These are phyloP conservation scores for Edaphochlamys debaryana DNA, from an alignment of 139 green algal genomes.

Conservation along the genomic window DNA sequence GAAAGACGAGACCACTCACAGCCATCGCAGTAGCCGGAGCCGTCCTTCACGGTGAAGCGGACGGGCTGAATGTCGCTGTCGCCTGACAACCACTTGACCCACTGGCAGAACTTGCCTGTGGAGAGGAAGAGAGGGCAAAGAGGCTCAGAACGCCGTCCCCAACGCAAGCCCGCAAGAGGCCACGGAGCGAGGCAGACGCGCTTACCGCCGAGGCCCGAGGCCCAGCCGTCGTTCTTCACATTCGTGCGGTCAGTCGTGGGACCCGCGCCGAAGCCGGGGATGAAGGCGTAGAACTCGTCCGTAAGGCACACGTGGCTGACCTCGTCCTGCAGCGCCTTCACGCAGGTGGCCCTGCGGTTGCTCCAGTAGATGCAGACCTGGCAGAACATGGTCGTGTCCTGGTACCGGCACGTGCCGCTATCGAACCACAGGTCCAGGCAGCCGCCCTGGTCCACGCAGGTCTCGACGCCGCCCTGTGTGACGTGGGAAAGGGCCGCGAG, in stretches of 20 bases:
- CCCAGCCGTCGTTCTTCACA: neutral
- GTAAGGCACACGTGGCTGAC: conserved; percentile 3
- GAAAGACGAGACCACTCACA: too few relatives aligned
- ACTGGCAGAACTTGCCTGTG: neutral
- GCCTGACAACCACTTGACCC: neutral
- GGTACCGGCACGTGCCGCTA: neutral
- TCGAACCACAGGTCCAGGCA: neutral
- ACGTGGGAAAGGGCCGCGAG: too few relatives aligned
- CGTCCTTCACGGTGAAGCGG: neutral
- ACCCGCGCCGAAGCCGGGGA: neutral
- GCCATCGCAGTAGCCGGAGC: neutral
- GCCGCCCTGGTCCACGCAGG: neutral
- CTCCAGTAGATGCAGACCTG: conserved; percentile 9
- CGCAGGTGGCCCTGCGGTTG: neutral
- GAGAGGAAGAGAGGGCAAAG: too few relatives aligned
- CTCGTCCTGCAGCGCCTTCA: neutral
- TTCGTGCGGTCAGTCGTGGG: neutral
- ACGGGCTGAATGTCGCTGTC: neutral
- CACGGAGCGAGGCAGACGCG: too few relatives aligned
- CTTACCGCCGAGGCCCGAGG: neutral
- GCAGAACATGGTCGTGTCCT: neutral
- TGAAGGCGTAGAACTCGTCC: neutral
- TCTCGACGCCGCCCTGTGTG: too few relatives aligned
- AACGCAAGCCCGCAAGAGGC: too few relatives aligned
- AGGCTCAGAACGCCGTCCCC: too few relatives aligned